Percentiles rank a stretch among this genome's conserved stretches.
Evolutionary conservation across 2,329 filamentous ascomycete genomes (phyloP).

Genomic region (Ophiocordyceps camponoti-saundersi): DNA sequence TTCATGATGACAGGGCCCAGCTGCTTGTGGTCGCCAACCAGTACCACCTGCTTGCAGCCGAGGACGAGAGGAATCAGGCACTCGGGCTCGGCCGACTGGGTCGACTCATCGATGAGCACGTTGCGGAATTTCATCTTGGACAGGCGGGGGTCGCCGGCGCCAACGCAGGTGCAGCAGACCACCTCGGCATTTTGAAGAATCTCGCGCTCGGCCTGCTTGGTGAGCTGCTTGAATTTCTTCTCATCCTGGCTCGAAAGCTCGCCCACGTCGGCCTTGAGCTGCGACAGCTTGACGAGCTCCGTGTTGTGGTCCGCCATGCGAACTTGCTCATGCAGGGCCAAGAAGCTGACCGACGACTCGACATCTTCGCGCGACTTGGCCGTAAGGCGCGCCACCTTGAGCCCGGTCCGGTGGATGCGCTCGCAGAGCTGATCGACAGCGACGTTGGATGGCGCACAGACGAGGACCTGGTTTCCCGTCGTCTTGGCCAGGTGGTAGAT

Average conservation of each 20-base stretch:
- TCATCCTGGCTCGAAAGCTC: constrained; percentile 92
- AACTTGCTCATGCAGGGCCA: constrained; percentile 92
- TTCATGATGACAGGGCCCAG: constrained; percentile 99
- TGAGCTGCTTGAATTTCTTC: constrained; percentile 96
- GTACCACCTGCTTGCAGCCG: constrained; percentile 96
- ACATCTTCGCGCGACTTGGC: constrained; percentile 98
- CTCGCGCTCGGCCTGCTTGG: constrained; percentile 82
- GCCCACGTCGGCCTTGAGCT: constrained; percentile 80
- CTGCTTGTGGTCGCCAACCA: constrained; percentile 96
- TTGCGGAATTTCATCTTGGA: constrained; percentile 98
- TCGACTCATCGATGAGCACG: constrained; percentile 94
- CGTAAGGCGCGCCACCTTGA: constrained; percentile 96
- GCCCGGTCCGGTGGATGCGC: constrained; percentile 80
- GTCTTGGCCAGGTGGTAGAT: constrained; percentile 96
- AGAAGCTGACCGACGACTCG: constrained; percentile 91
- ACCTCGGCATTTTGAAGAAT: constrained; percentile 92
- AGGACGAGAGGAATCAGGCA: constrained; percentile 97
- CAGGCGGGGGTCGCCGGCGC: constrained; percentile 85
- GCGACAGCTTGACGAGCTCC: constrained; percentile 79
- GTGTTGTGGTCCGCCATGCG: constrained; percentile 94
- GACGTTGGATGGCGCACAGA: constrained; percentile 95
- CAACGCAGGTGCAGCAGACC: constrained; percentile 96
- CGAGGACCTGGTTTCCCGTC: constrained; percentile 84
- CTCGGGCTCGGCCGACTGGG: constrained; percentile 92
- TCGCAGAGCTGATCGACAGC: constrained; percentile 97